Evolutionary conservation across 176 grass and related monocot genomes (phyloP).

Genomic region (Triticum urartu): DNA sequence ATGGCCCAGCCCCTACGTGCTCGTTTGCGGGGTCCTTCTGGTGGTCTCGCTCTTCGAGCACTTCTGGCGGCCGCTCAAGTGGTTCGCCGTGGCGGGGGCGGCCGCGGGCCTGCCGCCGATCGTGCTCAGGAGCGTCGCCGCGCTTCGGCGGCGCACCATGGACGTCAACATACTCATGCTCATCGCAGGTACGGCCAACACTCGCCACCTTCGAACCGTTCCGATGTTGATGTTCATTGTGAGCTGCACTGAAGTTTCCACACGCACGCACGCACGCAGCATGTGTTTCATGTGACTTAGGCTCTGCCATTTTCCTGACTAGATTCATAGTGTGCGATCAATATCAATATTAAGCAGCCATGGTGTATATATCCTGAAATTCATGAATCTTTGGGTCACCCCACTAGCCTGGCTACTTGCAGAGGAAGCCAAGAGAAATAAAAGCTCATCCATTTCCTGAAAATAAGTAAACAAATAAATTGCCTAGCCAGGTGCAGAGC

Average conservation of each 20-base stretch:
- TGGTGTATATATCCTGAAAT: background rate
- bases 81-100: constrained; percentile 60
- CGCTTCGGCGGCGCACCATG: constrained; percentile 61
- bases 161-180: constrained; percentile 98
- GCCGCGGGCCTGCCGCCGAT: constrained; percentile 50
- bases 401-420: background rate
- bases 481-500: background rate
- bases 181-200: constrained; percentile 64
- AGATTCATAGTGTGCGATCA: background rate
- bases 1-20: constrained; percentile 87
- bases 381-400: background rate
- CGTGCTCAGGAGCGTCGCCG: constrained; percentile 44
- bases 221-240: no score
- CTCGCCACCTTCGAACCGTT: no score
- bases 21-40: constrained; percentile 58
- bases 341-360: background rate
- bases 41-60: constrained; percentile 63
- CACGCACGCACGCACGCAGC: background rate
- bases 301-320: background rate
- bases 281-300: background rate
- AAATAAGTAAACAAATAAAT: no score
- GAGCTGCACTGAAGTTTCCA: no score
- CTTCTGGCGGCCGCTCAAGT: constrained; percentile 77
- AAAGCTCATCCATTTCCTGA: no score
- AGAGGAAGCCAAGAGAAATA: background rate